These are phyloP conservation scores for Vigna mungo DNA, from an alignment of 306 rosid genomes.

Conservation along the genomic window DNA sequence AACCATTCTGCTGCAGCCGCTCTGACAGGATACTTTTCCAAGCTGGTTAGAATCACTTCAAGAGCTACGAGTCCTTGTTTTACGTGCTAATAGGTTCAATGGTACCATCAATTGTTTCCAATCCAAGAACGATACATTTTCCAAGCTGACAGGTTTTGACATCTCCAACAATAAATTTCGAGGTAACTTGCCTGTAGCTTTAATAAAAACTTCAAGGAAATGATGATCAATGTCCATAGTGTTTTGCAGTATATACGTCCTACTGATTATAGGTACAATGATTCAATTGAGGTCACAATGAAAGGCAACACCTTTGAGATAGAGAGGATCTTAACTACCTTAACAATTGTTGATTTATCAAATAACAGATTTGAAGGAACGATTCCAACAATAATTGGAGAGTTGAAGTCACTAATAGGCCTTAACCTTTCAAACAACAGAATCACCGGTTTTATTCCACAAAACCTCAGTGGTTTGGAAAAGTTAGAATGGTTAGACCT, in stretches of 20 bases:
- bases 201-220: conserved; percentile 36
- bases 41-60: conserved; percentile 44
- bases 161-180: conserved; percentile 42
- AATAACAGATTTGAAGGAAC: conserved; percentile 47
- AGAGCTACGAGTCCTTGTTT: conserved; percentile 40
- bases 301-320: neutral
- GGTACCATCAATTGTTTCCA: conserved; percentile 30
- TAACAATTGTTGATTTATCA: conserved; percentile 37
- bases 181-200: conserved; percentile 34
- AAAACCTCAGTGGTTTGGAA: conserved; percentile 12
- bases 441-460: conserved; percentile 43
- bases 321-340: conserved; percentile 4
- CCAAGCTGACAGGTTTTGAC: conserved; percentile 41
- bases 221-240: conserved; percentile 14
- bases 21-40: conserved; percentile 34
- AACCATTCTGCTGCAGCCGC: no score
- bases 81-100: conserved; percentile 45
- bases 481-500: conserved; percentile 49
- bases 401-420: conserved; percentile 27
- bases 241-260: neutral
- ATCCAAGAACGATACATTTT: neutral
- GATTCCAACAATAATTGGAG: conserved; percentile 42
- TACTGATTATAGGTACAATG: neutral
- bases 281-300: neutral
- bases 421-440: conserved; percentile 45